phyloP scores from a whole-genome alignment of 106 monocot genomes.

The Gastrodia elata region DNA sequence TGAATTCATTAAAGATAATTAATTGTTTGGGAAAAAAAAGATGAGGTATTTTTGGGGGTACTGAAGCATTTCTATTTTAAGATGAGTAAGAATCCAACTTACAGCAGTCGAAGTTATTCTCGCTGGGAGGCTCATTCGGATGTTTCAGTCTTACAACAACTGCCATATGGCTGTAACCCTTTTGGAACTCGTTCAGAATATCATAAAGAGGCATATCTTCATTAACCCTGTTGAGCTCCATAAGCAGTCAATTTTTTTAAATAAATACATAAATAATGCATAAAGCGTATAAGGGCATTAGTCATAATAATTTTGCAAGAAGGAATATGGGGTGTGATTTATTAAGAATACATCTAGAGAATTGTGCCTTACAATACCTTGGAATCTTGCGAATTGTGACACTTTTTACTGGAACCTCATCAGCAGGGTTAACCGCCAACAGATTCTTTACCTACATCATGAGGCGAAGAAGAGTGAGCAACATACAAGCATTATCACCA shows the following conservation, averaged over 20 bases:
- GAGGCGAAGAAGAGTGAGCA: not conserved
- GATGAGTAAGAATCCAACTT: too few species aligned
- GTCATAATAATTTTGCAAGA: not conserved
- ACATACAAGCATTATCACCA: not conserved
- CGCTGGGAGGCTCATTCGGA: constrained; percentile 9
- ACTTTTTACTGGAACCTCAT: constrained; percentile 66
- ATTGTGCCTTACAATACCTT: constrained; percentile 27
- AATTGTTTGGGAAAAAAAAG: too few species aligned
- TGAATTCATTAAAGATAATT: too few species aligned
- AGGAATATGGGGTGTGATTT: too few species aligned
- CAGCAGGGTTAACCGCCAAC: constrained; percentile 44
- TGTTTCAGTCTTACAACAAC: constrained; percentile 49
- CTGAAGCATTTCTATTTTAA: too few species aligned
- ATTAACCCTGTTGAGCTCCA: constrained; percentile 37
- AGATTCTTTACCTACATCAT: constrained; percentile 80
- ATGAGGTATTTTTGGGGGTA: too few species aligned
- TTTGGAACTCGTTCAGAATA: constrained; percentile 95
- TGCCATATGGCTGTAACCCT: constrained; percentile 98
- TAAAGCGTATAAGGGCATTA: not conserved
- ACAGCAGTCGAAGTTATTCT: too few species aligned
- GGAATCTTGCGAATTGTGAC: constrained; percentile 96
- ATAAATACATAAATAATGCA: not conserved
- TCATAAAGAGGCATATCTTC: constrained; percentile 96
- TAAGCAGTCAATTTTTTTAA: not conserved
- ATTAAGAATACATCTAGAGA: too few species aligned